phyloP scores from a whole-genome alignment of 2,329 filamentous ascomycete genomes.

The Leptodontidium sp. region DNA sequence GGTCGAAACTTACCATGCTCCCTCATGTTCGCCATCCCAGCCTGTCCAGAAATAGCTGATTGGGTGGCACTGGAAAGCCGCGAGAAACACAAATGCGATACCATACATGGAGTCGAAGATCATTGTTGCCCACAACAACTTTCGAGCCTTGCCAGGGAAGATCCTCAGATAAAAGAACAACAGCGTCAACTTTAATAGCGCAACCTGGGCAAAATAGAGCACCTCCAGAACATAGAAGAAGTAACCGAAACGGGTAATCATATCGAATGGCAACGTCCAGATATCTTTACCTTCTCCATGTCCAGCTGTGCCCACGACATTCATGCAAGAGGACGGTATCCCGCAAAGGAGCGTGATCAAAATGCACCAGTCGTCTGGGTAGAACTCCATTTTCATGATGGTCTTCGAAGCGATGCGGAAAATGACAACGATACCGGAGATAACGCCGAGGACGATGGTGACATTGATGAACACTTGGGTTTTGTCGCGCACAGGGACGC shows the following conservation, averaged over 20 bases:
- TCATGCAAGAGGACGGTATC: conserved; percentile 25
- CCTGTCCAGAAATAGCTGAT: conserved; percentile 60
- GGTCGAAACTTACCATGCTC: conserved; percentile 37
- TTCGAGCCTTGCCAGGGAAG: conserved; percentile 54
- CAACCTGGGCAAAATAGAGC: conserved; percentile 56
- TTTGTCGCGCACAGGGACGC: conserved; percentile 21
- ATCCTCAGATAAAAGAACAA: conserved; percentile 64
- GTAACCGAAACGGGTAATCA: conserved; percentile 48
- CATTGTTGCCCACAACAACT: conserved; percentile 54
- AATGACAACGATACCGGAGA: conserved; percentile 23
- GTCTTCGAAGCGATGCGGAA: conserved; percentile 24
- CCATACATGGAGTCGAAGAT: conserved; percentile 52
- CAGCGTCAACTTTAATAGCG: conserved; percentile 59
- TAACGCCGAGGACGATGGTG: conserved; percentile 19
- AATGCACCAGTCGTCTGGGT: conserved; percentile 27
- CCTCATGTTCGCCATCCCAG: conserved; percentile 58
- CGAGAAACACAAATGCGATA: conserved; percentile 46
- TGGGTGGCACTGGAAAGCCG: conserved; percentile 60
- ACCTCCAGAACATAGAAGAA: conserved; percentile 54
- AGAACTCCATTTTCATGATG: conserved; percentile 14
- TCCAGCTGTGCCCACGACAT: conserved; percentile 48
- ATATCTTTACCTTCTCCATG: conserved; percentile 36
- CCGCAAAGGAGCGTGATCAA: conserved; percentile 20
- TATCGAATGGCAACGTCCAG: conserved; percentile 29
- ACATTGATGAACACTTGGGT: conserved; percentile 23